Evolutionary conservation across 2,329 filamentous ascomycete species (phyloP), one percentile per base, ranked within the genome.

Genomic region (Periconia macrospinosa): DNA sequence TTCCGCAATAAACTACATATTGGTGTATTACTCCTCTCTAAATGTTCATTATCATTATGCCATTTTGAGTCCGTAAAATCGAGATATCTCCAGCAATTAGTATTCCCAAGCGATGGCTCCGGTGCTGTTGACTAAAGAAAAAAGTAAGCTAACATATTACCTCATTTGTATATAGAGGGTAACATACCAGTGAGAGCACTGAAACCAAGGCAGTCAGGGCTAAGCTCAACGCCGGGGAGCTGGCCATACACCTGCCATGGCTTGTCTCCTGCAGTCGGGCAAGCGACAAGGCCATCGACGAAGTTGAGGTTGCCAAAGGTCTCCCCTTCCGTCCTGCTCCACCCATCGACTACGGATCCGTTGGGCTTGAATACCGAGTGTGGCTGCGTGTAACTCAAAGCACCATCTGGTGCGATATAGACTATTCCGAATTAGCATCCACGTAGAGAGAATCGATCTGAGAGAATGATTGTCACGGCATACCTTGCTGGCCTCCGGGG

Each of bases 401-500:
- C 74, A 6, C 86, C 86, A 23, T 77, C 69, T 3, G 79, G 75
- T 2, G 72, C 75, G 52, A 88, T 77, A 68, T 84, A 89, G 61
- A 87, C 70, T 68, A 46, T 35, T 19, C 10, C 23, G 33, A 18
- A 27, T 59, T 43, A 61, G 55, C 41, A 17, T 20, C 20, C 17
- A 11, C 17, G 23, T 19, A 27, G 19, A 44, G 42, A 11, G 40
- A 41, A 14, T 10, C n/a, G 6, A 15, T 18, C 11, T 6, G 17
- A 30, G 15, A 7, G 19, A 50, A 42, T 42, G 41, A 17, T 40
- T 40, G 17, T 18, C 17, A 17, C 2, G 7, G 27, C 27, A 15
- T 55, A 66, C 63, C 77, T 53, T 78, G 72, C 62, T 89, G 86
- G 23, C 86, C 86, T 27, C 86, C 86, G 6, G 86, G 85, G 5